Evolutionary conservation across 192 early-diverging fungal species (phyloP), one percentile per base, ranked within the genome.

Genomic region (Diversispora eburnea): DNA sequence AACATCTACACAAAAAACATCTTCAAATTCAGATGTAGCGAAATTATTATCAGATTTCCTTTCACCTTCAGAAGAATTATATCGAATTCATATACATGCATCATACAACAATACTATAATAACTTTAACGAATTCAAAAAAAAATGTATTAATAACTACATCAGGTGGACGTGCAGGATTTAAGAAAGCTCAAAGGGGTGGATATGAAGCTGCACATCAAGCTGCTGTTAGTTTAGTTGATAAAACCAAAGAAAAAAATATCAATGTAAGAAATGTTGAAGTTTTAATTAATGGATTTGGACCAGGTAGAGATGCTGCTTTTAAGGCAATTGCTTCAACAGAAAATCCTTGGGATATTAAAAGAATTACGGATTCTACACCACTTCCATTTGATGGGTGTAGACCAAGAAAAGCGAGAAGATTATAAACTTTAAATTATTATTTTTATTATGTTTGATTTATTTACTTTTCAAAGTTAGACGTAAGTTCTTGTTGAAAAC

Each of bases 171-270:
- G 83, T 15, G 88, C 88, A 5, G 93, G 93, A 39, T 91, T 98
- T 74, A 93, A 90, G 74, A 96, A 96, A 79, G 88, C 95, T 12
- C 87, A 91, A 65, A 88, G 96, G 15, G 90, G 92, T 52, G 93
- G 92, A 42, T 91, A 87, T 74, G 96, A 98, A 80, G 93, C 93
- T 33, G 95, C 93, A 6, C 95, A 97, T 79, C 94, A 93, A 83
- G 91, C 94, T 7, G 90, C 92, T 54, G 72, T 82, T 47, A 86
- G 90, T 77, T 68, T 97, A 75, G 82, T 91, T 47, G 86, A 88
- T 33, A 88, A 85, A 62, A 83, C 87, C 46, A 78, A 88, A 63
- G 88, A 91, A 74, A 89, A 88, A 78, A 87, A 84, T 19, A 82
- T 93, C 15, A 79, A 80, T 47, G 83, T 91, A 10, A 73, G 77